Base-by-base conservation (phyloP, 192 early-diverging fungal species). In the Coemansia sp. region DNA sequence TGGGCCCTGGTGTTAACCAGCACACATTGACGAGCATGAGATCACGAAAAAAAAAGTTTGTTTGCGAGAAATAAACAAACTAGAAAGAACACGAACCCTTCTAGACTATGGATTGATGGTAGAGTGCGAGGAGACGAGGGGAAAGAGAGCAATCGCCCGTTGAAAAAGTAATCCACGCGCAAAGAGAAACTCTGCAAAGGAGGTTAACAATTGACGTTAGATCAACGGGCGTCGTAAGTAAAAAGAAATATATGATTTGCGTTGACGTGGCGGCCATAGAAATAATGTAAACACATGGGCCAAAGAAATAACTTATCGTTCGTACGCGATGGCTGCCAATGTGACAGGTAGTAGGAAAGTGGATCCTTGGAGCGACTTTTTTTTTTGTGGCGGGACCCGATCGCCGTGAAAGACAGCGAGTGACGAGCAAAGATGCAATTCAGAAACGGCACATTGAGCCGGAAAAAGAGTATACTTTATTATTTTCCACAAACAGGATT, bases 361-460 rank as follows among this genome's bases (percentile, higher is more conserved):
- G 52, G 31, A 60, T 60, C 57, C 15, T n/a, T 60, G 5, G 31
- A 34, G 57, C 16, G 57, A 33, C 24, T 12, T 15, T 15, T 27
- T 13, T 27, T 12, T 15, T 15, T 27, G 27, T 27, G 27, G 54
- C 22, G 54, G 24, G 31, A 15, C 31, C 57, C 3, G 57, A 60
- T 60, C 57, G 57, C 57, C 57, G 57, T 0, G 15, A 60, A 36
- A n/a, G 16, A n/a, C 16, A 20, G 47, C 13, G 5, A 34, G 57
- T 60, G 57, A 18, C 57, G 57, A 60, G 31, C 57, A 60, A 60
- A 60, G 57, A 18, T 60, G 57, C 57, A 60, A 60, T 60, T 60
- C 57, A 33, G 57, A 60, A 34, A 60, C 16, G 15, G 15, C 57
- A 13, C 57, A 60, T 60, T 60, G 57, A 60, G 16, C 57, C 57